Evolutionary conservation across 2,329 filamentous ascomycete genomes (phyloP).

Genomic region (Aureobasidium sp.): DNA sequence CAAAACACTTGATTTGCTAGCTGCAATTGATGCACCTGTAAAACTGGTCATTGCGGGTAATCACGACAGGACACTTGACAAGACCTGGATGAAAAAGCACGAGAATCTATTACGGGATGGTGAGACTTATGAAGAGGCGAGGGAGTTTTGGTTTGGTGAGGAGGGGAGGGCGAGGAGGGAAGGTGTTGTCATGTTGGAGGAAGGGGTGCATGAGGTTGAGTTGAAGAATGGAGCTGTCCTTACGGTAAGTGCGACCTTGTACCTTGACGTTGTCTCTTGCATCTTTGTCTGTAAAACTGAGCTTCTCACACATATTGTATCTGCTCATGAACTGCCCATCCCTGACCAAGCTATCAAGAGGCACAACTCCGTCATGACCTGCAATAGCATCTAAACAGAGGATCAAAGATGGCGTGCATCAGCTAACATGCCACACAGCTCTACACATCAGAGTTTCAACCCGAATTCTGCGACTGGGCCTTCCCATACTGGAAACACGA

Average conservation of each 20-base stretch:
- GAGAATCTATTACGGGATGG: slow-evolving; percentile 20
- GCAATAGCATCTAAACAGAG: too few species aligned
- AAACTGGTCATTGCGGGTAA: slow-evolving; percentile 59
- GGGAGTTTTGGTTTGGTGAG: slow-evolving; percentile 42
- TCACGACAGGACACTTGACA: slow-evolving; percentile 54
- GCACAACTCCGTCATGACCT: too few species aligned
- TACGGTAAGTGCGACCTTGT: slow-evolving; percentile 23
- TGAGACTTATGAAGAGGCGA: slow-evolving; percentile 24
- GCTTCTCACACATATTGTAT: too few species aligned
- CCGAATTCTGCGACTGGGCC: slow-evolving; percentile 50
- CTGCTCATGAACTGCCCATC: too few species aligned
- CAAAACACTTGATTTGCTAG: slow-evolving; percentile 41
- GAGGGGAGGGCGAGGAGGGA: slow-evolving; percentile 20
- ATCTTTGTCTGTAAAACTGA: too few species aligned
- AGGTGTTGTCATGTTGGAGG: slow-evolving; percentile 37
- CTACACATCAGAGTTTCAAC: slow-evolving; percentile 50
- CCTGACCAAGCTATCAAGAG: neutral
- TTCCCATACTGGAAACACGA: slow-evolving; percentile 47
- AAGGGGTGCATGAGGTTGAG: slow-evolving; percentile 43
- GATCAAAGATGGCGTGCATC: too few species aligned
- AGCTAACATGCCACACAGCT: slow-evolving; percentile 24
- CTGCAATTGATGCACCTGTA: slow-evolving; percentile 44
- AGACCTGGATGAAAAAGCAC: slow-evolving; percentile 27
- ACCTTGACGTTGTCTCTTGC: neutral
- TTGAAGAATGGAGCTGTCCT: slow-evolving; percentile 45